Percentiles rank a stretch among this genome's conserved stretches.
Evolutionary conservation across 306 rosid species (phyloP).

Genomic region (Trichosanthes truncata): DNA sequence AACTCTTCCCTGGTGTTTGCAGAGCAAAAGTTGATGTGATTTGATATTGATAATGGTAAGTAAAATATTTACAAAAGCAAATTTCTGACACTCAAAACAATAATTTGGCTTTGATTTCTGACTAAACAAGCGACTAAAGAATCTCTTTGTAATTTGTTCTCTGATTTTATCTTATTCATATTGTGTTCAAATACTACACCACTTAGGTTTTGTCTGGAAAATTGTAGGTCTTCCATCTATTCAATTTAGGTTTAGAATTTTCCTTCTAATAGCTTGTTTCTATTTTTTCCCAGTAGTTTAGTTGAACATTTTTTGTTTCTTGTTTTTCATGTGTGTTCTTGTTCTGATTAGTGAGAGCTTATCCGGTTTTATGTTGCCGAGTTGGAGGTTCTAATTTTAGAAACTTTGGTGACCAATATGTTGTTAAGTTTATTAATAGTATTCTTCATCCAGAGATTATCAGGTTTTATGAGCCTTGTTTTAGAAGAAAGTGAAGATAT

Average conservation of each 20-base stretch:
- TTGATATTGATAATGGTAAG: background rate
- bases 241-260: background rate
- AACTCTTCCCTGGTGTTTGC: background rate
- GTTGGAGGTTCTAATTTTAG: background rate
- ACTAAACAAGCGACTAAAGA: background rate
- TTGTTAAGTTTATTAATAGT: background rate
- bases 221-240: background rate
- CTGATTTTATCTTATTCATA: background rate
- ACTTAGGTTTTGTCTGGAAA: background rate
- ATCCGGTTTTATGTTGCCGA: background rate
- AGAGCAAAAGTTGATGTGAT: background rate
- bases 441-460: conserved; percentile 44
- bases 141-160: background rate
- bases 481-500: conserved; percentile 93
- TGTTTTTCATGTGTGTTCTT: no score
- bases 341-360: no score
- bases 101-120: background rate
- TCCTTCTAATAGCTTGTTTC: background rate
- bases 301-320: background rate
- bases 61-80: background rate
- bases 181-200: background rate
- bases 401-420: background rate
- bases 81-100: background rate
- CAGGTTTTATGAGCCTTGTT: conserved; percentile 87
- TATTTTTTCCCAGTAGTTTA: background rate